Evolutionary conservation across 176 grass and related monocot genomes (phyloP).

Genomic region (Puya raimondii): DNA sequence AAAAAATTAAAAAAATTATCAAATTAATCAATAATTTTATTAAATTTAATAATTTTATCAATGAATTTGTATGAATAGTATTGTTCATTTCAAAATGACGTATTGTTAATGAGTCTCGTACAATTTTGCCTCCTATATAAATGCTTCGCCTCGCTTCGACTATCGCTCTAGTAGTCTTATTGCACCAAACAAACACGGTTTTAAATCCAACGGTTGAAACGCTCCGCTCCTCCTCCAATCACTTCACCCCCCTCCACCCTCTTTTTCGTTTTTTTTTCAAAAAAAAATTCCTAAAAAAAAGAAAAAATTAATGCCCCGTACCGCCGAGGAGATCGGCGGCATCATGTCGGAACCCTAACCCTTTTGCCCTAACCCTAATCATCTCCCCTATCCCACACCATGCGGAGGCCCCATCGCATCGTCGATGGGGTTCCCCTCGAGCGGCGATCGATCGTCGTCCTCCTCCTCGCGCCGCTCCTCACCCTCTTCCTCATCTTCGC

Average conservation of each 20-base stretch:
- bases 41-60: too few relatives aligned
- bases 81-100: too few relatives aligned
- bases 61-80: too few relatives aligned
- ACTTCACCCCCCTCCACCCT: background rate
- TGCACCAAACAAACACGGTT: too few relatives aligned
- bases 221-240: background rate
- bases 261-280: background rate
- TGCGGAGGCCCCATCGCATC: slow-evolving; percentile 60
- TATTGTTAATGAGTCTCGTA: too few relatives aligned
- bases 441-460: slow-evolving; percentile 41
- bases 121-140: too few relatives aligned
- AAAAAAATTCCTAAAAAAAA: slow-evolving; percentile 1
- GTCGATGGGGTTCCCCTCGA: slow-evolving; percentile 11
- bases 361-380: background rate
- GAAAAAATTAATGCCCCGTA: background rate
- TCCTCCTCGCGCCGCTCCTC: slow-evolving; percentile 54
- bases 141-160: too few relatives aligned
- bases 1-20: too few relatives aligned
- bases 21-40: too few relatives aligned
- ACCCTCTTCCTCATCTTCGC: slow-evolving; percentile 40
- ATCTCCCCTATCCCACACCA: slow-evolving; percentile 2
- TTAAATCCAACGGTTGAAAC: background rate
- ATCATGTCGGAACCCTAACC: slow-evolving; percentile 49
- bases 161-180: too few relatives aligned
- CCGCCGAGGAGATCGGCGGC: slow-evolving; percentile 9